Conservation (phyloP, 352 stramenopile species). For the Globisporangium sylvaticum region DNA sequence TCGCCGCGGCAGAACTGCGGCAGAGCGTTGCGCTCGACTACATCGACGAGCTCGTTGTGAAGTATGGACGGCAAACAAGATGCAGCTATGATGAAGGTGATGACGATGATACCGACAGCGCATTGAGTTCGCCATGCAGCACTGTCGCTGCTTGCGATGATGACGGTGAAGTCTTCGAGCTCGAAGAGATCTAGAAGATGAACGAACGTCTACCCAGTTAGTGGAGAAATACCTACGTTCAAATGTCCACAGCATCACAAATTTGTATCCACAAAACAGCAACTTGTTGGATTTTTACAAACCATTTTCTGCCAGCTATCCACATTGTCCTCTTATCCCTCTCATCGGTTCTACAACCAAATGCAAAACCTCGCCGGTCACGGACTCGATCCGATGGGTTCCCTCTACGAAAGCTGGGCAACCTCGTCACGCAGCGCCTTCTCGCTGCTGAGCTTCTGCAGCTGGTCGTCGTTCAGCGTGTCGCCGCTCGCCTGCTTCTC, state of each 20-base stretch:
- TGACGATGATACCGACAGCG: background rate
- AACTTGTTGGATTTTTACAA: background rate
- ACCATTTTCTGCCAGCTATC: background rate
- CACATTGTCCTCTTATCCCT: background rate
- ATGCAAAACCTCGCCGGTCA: background rate
- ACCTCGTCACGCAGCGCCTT: constrained; percentile 65
- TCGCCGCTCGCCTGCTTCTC: constrained; percentile 67
- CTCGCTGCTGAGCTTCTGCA: constrained; percentile 73
- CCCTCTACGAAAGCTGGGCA: constrained; percentile 37
- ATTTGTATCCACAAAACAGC: background rate
- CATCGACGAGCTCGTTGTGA: constrained; percentile 4
- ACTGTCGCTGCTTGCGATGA: background rate
- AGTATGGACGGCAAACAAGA: background rate
- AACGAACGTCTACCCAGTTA: background rate
- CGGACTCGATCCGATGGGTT: background rate
- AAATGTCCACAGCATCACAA: background rate
- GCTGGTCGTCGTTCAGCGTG: constrained; percentile 75
- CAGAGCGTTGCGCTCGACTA: constrained; percentile 6
- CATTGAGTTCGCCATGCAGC: background rate
- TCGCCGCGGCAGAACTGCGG: background rate
- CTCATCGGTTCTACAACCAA: background rate
- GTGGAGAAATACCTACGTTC: background rate
- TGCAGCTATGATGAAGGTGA: background rate
- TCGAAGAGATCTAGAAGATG: background rate
- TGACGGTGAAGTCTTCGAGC: background rate